Evolutionary conservation across 2,329 filamentous ascomycete species (phyloP).

Genomic region (Paecilomyces niveus): DNA sequence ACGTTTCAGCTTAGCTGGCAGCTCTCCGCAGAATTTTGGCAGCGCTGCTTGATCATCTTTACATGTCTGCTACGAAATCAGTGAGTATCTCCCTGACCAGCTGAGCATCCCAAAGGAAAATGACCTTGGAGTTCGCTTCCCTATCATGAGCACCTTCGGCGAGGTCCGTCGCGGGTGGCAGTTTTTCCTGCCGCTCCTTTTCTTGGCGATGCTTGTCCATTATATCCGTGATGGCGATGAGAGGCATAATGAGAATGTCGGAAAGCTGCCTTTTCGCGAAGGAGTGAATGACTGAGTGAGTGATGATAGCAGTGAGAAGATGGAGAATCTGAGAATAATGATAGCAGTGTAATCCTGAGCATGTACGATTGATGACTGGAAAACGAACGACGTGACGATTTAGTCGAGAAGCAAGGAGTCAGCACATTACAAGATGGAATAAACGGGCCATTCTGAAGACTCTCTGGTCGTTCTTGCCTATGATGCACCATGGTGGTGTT

Average conservation of each 20-base stretch:
- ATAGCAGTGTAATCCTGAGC: background rate
- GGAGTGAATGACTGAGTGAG: background rate
- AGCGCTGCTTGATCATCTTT: background rate
- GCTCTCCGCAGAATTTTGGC: background rate
- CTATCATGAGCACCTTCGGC: background rate
- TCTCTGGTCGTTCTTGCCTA: background rate
- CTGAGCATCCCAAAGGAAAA: background rate
- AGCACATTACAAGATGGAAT: background rate
- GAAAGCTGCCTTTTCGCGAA: background rate
- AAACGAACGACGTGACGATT: background rate
- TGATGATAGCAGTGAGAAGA: background rate
- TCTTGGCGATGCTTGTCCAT: background rate
- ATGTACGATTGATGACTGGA: background rate
- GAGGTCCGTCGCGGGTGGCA: background rate
- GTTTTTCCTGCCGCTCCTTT: conserved; percentile 1
- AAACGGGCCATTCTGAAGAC: background rate
- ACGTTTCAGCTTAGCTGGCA: background rate
- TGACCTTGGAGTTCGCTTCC: background rate
- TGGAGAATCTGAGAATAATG: background rate
- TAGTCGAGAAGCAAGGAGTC: background rate
- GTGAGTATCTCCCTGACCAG: background rate
- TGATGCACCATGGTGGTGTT: background rate
- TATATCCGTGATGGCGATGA: background rate
- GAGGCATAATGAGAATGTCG: background rate
- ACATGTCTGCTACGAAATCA: background rate